Base-by-base conservation (phyloP, 2,329 filamentous ascomycete genomes). In the Fusarium metavorans region DNA sequence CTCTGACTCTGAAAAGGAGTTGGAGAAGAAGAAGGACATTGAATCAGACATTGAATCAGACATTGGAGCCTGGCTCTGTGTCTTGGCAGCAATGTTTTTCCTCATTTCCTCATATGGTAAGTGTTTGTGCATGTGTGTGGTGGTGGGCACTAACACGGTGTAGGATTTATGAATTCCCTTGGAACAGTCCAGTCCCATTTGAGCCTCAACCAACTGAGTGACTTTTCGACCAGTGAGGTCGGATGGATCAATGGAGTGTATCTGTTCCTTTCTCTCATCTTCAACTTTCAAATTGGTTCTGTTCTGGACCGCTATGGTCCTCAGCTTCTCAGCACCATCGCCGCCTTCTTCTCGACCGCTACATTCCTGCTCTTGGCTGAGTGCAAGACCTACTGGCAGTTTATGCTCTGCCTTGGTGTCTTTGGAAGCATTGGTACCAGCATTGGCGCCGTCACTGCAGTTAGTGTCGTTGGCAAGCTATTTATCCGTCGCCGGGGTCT, bases 321-420 rank as follows among this genome's bases (percentile, higher is more conserved):
- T 0, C 80, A 81, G 13, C 69, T 82, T 6, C 78, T 88, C 6
- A 76, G 83, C 0, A 74, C 84, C 7, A 64, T 80, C 10, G 85
- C 85, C 1, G 82, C 80, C 0, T 58, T 79, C 1, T 74, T 79
- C 3, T 85, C 82, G 60, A 77, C 86, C 1, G 68, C 78, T 0
- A 83, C 82, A 2, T 84, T 87, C 58, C 80, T 88, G 11, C 73
- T 87, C 0, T 76, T 88, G 5, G 86, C 84, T 2, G 77, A 87
- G 43, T 88, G 86, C 75, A 80, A 76, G 2, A 61, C 79, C n/a
- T 88, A 87, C 73, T 87, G 85, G 85, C 85, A 88, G 5, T 87
- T 88, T 34, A 75, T 87, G 7, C 80, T 87, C 3, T 79, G 82
- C 2, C 82, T 86, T 20, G 84, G 86, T 2, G 54, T 85, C 4